Conservation (phyloP, 768 basidiomycete species). For the Lactarius indigo region DNA sequence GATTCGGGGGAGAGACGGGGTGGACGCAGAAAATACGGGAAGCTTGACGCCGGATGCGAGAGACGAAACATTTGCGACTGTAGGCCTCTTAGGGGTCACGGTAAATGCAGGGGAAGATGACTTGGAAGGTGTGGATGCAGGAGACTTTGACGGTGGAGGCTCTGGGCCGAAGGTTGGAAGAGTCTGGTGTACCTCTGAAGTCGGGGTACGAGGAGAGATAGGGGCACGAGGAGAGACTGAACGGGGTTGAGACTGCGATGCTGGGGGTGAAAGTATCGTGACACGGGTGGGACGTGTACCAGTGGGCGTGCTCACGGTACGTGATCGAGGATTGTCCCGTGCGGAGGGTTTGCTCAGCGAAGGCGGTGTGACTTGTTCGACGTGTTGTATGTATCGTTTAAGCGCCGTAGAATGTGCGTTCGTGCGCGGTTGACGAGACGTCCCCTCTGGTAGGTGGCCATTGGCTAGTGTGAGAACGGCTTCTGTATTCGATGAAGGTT, state of each 20-base stretch:
- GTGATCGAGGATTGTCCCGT: slow-evolving; percentile 6
- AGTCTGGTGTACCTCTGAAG: not conserved
- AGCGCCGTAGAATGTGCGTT: slow-evolving; percentile 14
- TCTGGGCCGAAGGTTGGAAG: not conserved
- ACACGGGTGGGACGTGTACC: slow-evolving; percentile 1
- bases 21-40: slow-evolving; percentile 27
- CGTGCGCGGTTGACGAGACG: slow-evolving; percentile 9
- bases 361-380: slow-evolving; percentile 12
- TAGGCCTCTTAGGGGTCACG: slow-evolving; percentile 27
- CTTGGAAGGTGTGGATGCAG: slow-evolving; percentile 24
- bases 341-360: slow-evolving; percentile 3
- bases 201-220: slow-evolving; percentile 7
- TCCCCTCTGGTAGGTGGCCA: not conserved
- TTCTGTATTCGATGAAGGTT: not conserved
- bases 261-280: not conserved
- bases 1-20: slow-evolving; percentile 47
- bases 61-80: slow-evolving; percentile 35
- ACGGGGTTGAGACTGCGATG: not conserved
- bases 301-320: slow-evolving; percentile 29
- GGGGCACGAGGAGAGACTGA: slow-evolving; percentile 5
- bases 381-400: slow-evolving; percentile 22
- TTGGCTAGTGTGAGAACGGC: not conserved
- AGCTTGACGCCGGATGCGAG: slow-evolving; percentile 15
- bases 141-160: slow-evolving; percentile 1
- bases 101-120: not conserved